Evolutionary conservation across 2,329 filamentous ascomycete species (phyloP).

Genomic region (Colletotrichum sp.): DNA sequence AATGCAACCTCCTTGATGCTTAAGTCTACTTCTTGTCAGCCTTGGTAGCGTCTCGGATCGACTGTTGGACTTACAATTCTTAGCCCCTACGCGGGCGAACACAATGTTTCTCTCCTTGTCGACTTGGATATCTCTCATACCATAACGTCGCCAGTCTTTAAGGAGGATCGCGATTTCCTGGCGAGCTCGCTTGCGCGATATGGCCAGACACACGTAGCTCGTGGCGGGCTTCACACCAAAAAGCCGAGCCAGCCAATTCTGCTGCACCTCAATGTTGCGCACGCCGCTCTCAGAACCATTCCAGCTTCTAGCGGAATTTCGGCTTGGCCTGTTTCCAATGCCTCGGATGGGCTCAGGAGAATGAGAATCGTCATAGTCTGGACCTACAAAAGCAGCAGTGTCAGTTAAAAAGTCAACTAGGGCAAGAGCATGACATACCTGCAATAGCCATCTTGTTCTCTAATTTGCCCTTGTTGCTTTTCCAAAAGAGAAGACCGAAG

Average conservation of each 20-base stretch:
- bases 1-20: constrained; percentile 88
- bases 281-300: constrained; percentile 39
- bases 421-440: constrained; percentile 36
- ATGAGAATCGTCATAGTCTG: constrained; percentile 33
- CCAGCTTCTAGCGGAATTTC: constrained; percentile 28
- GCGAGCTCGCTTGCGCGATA: constrained; percentile 71
- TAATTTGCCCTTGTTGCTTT: constrained; percentile 47
- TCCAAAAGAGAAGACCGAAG: constrained; percentile 62
- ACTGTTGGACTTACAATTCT: constrained; percentile 72
- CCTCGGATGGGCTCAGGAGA: constrained; percentile 26
- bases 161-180: constrained; percentile 79
- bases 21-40: constrained; percentile 59
- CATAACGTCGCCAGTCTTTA: constrained; percentile 80
- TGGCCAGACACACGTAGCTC: constrained; percentile 74
- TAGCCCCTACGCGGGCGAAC: constrained; percentile 74
- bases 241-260: constrained; percentile 88
- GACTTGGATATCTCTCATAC: constrained; percentile 78
- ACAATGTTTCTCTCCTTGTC: constrained; percentile 82
- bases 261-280: constrained; percentile 68
- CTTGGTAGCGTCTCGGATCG: neutral
- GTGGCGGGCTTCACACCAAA: constrained; percentile 87
- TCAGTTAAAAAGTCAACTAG: constrained; percentile 16
- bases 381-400: constrained; percentile 25
- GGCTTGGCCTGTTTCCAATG: constrained; percentile 20
- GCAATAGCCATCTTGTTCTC: constrained; percentile 47